Percentiles rank a stretch among this genome's conserved stretches.
phyloP scores from a whole-genome alignment of 73 alveolate species.

The Paramecium sexaurelia region DNA sequence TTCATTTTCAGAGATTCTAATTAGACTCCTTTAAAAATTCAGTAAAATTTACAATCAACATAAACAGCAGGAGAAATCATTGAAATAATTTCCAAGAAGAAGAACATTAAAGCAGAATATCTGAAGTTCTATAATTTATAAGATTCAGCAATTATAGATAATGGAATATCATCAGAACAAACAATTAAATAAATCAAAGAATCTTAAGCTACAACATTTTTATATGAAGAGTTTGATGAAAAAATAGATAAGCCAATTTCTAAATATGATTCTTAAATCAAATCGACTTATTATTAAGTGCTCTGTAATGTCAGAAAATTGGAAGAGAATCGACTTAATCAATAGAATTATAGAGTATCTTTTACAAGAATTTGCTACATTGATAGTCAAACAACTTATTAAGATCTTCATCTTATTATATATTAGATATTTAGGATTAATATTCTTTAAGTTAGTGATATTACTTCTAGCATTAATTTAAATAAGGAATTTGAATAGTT shows the following conservation, averaged over 20 bases:
- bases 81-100: background rate
- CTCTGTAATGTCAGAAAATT: background rate
- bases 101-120: background rate
- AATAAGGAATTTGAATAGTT: background rate
- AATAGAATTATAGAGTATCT: background rate
- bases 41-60: background rate
- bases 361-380: slow-evolving; percentile 14
- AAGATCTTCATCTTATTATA: background rate
- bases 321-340: background rate
- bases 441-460: background rate
- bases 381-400: background rate
- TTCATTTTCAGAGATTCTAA: slow-evolving; percentile 45
- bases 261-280: background rate
- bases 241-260: slow-evolving; percentile 14
- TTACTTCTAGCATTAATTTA: background rate
- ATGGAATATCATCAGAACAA: background rate
- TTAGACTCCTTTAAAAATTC: slow-evolving; percentile 28
- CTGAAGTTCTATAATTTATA: background rate
- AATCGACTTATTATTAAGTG: background rate
- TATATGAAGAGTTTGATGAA: slow-evolving; percentile 29
- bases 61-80: background rate
- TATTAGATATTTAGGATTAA: background rate
- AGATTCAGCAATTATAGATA: background rate
- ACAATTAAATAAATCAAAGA: slow-evolving; percentile 14
- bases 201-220: background rate